Conservation (phyloP, 345 rosid species). For the Anacardium occidentale region DNA sequence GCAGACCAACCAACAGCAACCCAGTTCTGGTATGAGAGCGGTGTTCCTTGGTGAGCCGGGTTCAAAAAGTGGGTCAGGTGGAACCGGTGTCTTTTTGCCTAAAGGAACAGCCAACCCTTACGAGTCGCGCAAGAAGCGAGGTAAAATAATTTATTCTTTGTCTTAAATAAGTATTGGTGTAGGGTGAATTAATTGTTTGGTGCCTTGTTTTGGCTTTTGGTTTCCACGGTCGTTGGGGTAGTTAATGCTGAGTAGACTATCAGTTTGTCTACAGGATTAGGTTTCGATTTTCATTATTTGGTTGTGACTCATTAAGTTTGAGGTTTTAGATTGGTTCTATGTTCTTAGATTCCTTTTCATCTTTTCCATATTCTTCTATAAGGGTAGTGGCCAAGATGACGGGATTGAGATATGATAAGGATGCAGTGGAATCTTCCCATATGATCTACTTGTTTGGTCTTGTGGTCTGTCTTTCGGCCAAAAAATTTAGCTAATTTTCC, state of each 20-base stretch:
- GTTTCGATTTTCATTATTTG: conserved; percentile 12
- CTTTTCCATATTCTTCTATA: conserved; percentile 16
- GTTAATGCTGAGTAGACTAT: conserved; percentile 17
- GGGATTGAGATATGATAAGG: neutral
- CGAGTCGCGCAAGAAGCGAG: conserved; percentile 60
- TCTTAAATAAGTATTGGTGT: neutral
- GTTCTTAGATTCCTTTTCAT: conserved; percentile 33
- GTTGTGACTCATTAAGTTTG: neutral
- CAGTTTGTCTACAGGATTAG: conserved; percentile 6
- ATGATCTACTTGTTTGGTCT: conserved; percentile 18
- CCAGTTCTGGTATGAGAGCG: conserved; percentile 55
- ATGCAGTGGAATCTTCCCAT: conserved; percentile 20
- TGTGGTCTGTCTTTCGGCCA: conserved; percentile 1
- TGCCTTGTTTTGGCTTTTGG: neutral
- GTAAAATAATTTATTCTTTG: conserved; percentile 25
- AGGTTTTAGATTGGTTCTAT: conserved; percentile 1
- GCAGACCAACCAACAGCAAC: conserved; percentile 24
- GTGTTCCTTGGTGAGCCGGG: conserved; percentile 56
- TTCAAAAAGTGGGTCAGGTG: conserved; percentile 50
- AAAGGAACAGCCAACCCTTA: conserved; percentile 35
- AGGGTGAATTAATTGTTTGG: conserved; percentile 12
- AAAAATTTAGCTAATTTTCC: neutral
- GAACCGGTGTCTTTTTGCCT: conserved; percentile 95
- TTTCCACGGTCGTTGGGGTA: conserved; percentile 16
- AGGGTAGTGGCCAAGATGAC: conserved; percentile 17